These are phyloP conservation scores for Lactifluus rugatus DNA, from an alignment of 768 basidiomycete species.

Conservation along the genomic window DNA sequence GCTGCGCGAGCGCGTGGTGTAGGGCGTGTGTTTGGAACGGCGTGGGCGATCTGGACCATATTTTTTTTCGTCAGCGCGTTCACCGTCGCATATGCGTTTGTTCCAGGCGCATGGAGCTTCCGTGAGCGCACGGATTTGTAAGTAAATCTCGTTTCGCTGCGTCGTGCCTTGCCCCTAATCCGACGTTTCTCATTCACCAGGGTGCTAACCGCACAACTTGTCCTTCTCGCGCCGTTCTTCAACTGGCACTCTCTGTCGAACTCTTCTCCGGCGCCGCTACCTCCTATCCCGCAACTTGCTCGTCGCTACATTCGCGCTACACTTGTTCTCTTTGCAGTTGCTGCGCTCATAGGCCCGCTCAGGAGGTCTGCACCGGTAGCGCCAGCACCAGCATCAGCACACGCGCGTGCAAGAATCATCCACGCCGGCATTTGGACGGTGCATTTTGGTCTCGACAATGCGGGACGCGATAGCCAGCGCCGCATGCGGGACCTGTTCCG, in stretches of 20 bases:
- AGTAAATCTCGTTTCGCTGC: constrained; percentile 24
- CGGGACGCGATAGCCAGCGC: constrained; percentile 62
- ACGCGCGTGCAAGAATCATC: constrained; percentile 55
- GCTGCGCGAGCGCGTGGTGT: constrained; percentile 27
- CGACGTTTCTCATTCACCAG: constrained; percentile 25
- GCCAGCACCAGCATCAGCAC: constrained; percentile 35
- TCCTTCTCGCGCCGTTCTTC: constrained; percentile 41
- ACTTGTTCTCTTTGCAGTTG: constrained; percentile 19
- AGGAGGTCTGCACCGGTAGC: constrained; percentile 1
- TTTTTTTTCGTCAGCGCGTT: constrained; percentile 63
- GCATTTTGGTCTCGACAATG: constrained; percentile 79
- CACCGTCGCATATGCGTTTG: constrained; percentile 87
- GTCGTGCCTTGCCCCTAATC: background rate
- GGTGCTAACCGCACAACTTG: constrained; percentile 45
- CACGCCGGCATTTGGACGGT: constrained; percentile 87
- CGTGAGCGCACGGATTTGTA: constrained; percentile 71
- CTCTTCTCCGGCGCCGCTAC: background rate
- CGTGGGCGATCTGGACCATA: constrained; percentile 51
- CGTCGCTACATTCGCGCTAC: constrained; percentile 9
- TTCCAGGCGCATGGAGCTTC: constrained; percentile 66
- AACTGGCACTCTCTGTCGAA: constrained; percentile 25
- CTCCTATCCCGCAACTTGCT: constrained; percentile 1
- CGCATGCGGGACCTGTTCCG: constrained; percentile 52
- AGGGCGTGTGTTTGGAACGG: constrained; percentile 43
- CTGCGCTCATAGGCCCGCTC: constrained; percentile 18